These are phyloP conservation scores for Calonectria hawksworthii DNA, from an alignment of 2,329 filamentous ascomycete genomes.

Conservation along the genomic window DNA sequence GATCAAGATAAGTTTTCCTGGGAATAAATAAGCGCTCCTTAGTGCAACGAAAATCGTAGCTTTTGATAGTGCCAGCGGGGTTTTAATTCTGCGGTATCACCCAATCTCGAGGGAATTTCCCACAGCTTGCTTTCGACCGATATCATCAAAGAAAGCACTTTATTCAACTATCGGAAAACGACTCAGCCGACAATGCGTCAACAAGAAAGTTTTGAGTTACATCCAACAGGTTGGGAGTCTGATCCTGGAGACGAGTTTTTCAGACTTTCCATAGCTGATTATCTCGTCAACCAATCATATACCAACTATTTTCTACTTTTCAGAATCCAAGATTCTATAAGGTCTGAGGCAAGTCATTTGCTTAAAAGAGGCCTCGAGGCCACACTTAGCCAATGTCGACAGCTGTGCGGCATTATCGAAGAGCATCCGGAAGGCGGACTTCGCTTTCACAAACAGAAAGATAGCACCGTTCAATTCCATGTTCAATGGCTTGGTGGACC, in stretches of 20 bases:
- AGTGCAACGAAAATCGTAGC: too few relatives aligned
- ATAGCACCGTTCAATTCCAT: not conserved
- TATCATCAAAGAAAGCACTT: too few relatives aligned
- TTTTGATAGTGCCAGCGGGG: too few relatives aligned
- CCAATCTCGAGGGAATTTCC: too few relatives aligned
- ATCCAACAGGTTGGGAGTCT: not conserved
- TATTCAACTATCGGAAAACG: too few relatives aligned
- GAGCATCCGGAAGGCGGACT: not conserved
- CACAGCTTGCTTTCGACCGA: too few relatives aligned
- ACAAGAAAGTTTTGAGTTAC: not conserved
- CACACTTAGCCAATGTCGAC: not conserved
- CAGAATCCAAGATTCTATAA: not conserved
- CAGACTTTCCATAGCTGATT: not conserved
- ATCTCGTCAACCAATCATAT: not conserved
- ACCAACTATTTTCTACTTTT: not conserved
- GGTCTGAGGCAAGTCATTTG: not conserved
- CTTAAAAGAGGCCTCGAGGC: not conserved
- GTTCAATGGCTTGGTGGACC: not conserved
- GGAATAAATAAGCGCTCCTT: too few relatives aligned
- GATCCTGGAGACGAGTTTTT: not conserved
- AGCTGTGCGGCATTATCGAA: not conserved
- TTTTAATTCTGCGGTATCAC: too few relatives aligned
- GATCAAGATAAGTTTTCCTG: too few relatives aligned
- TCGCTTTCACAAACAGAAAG: not conserved
- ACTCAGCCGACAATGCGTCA: not conserved